Evolutionary conservation across 305 asterid species (phyloP).

Genomic region (Striga hermonthica): DNA sequence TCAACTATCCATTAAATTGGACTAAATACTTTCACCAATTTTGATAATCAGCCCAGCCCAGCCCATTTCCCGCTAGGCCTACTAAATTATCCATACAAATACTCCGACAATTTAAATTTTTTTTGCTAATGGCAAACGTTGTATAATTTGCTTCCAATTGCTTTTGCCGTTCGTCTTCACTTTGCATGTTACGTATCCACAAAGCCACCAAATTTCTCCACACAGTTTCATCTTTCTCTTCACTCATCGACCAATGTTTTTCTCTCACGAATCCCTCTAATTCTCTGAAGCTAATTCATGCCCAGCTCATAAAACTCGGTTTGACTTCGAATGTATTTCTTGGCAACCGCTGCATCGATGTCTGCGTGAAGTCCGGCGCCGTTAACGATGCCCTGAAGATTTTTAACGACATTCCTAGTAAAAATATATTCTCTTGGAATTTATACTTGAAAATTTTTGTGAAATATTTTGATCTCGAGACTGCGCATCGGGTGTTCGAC

Average conservation of each 20-base stretch:
- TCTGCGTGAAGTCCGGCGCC: slow-evolving; percentile 45
- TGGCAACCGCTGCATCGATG: slow-evolving; percentile 57
- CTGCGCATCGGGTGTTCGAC: slow-evolving; percentile 55
- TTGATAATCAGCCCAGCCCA: too few species aligned
- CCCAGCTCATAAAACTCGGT: slow-evolving; percentile 55
- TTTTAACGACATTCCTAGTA: slow-evolving; percentile 46
- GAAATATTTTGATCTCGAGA: slow-evolving; percentile 33
- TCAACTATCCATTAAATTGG: too few species aligned
- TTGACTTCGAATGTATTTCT: slow-evolving; percentile 45
- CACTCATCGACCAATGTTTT: slow-evolving; percentile 39
- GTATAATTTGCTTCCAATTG: too few species aligned
- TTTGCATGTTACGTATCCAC: slow-evolving; percentile 54
- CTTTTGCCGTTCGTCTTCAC: slow-evolving; percentile 20
- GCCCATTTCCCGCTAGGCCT: too few species aligned
- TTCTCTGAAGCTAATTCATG: slow-evolving; percentile 51
- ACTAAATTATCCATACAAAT: too few species aligned
- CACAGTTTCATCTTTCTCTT: slow-evolving; percentile 42
- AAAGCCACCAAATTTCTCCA: slow-evolving; percentile 33
- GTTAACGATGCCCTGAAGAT: slow-evolving; percentile 44
- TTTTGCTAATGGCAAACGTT: too few species aligned
- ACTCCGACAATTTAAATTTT: too few species aligned
- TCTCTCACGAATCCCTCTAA: slow-evolving; percentile 33
- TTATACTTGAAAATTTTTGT: slow-evolving; percentile 39
- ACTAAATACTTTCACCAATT: too few species aligned
- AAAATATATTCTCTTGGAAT: slow-evolving; percentile 66